Conservation (phyloP, 768 basidiomycete genomes). For the Myochromella boudieri region DNA sequence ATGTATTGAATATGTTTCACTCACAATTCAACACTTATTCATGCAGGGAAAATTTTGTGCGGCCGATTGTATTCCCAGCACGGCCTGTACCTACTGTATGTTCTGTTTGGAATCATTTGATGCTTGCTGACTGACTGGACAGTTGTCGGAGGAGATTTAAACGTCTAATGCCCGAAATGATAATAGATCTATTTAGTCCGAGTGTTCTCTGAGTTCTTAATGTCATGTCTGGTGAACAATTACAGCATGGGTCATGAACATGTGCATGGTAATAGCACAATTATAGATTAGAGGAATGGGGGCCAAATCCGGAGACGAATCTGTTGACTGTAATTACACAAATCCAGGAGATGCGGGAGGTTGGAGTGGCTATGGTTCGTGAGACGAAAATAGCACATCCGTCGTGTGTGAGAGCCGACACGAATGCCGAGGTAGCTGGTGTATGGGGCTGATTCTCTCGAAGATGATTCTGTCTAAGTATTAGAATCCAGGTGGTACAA, state of each 20-base stretch:
- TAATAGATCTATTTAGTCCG: conserved; percentile 15
- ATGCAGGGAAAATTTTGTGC: conserved; percentile 61
- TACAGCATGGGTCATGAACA: conserved; percentile 3
- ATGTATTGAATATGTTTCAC: conserved; percentile 10
- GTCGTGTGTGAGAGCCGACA: conserved; percentile 21
- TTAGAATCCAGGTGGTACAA: conserved; percentile 88
- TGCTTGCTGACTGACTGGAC: conserved; percentile 8
- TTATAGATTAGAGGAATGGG: conserved; percentile 14
- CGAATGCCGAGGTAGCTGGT: conserved; percentile 15
- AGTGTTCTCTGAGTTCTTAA: conserved; percentile 1
- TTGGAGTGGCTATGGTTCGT: conserved; percentile 7
- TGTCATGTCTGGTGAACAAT: conserved; percentile 2
- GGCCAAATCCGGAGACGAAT: conserved; percentile 10
- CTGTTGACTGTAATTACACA: conserved; percentile 17
- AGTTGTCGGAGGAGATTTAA: conserved; percentile 23
- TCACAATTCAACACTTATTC: conserved; percentile 9
- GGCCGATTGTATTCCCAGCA: conserved; percentile 65
- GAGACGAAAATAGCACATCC: conserved; percentile 15
- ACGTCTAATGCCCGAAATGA: conserved; percentile 21
- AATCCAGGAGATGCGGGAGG: conserved; percentile 9
- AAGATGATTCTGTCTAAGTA: conserved; percentile 15
- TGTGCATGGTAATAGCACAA: conserved; percentile 7
- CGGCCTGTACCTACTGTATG: conserved; percentile 38
- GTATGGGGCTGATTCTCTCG: conserved; percentile 14
- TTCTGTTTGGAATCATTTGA: conserved; percentile 14